Percentiles rank a stretch among this genome's conserved stretches.
These are phyloP conservation scores for Mimosa pudica DNA, from an alignment of 306 rosid genomes.

Conservation along the genomic window DNA sequence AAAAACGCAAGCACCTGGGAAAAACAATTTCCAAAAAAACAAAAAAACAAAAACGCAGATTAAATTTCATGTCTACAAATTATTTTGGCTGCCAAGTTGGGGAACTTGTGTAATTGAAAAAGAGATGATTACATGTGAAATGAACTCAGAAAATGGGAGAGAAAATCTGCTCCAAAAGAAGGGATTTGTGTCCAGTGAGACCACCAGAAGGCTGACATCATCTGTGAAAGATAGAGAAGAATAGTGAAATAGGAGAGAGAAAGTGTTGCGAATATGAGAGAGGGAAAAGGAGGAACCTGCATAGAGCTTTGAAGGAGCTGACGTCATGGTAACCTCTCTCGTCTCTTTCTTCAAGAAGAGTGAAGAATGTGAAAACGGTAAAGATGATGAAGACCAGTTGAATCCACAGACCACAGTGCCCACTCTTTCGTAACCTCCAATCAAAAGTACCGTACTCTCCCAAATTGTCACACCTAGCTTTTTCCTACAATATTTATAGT, in stretches of 20 bases:
- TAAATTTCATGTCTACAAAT: background rate
- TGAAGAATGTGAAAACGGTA: too few relatives aligned
- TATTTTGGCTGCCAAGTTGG: background rate
- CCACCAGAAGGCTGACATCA: slow-evolving; percentile 86
- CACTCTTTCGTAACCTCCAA: too few relatives aligned
- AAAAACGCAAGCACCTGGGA: slow-evolving; percentile 73
- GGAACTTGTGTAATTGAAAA: background rate
- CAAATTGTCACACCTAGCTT: too few relatives aligned
- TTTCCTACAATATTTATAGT: too few relatives aligned
- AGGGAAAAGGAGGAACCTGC: background rate
- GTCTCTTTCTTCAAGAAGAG: too few relatives aligned
- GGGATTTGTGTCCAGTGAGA: slow-evolving; percentile 81
- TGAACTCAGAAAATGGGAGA: slow-evolving; percentile 67
- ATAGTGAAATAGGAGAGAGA: background rate
- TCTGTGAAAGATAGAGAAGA: slow-evolving; percentile 50
- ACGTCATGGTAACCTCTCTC: too few relatives aligned
- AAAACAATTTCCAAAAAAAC: background rate
- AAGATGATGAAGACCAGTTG: too few relatives aligned
- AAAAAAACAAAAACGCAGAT: too few relatives aligned
- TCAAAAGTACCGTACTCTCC: too few relatives aligned
- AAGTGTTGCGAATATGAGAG: background rate
- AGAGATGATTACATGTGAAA: slow-evolving; percentile 63
- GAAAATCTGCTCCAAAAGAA: slow-evolving; percentile 80
- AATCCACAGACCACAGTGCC: too few relatives aligned
- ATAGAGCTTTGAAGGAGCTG: background rate